Base-by-base conservation (phyloP, 2,329 filamentous ascomycete species). In the Aspergillus terreus region DNA sequence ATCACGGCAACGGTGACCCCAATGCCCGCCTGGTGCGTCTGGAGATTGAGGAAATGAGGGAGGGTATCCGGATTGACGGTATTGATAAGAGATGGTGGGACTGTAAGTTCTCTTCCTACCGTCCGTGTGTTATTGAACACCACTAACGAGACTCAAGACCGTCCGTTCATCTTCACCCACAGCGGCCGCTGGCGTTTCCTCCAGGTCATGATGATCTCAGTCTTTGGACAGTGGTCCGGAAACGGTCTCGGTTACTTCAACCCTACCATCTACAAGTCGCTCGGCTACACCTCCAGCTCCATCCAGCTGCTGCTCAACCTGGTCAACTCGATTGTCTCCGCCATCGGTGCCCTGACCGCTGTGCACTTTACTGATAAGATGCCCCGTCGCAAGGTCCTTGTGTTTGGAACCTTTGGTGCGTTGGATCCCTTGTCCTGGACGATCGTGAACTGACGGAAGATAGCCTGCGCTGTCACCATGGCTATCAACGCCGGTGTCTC, bases 401-500 rank as follows among this genome's bases (percentile, higher is more conserved):
- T 79, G 27, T 68, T 65, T 30, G 76, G 76, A 44, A 78, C 76
- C 7, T 57, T 78, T 4, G 63, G 57, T 56, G 33, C 35, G 56
- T 19, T n/a, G 15, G 15, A n/a, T 38, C 3, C 14, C n/a, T 38
- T 38, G 14, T 17, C 9, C 1, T 11, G 6, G 7, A 38, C 1
- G 14, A 38, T 38, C 19, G 17, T 12, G 11, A 42, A 42, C 19
- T 42, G 17, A 42, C 11, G 4, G 4, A 10, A 3, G 19, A n/a
- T 10, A 58, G 60, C 66, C 32, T 77, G 75, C 52, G 72, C 74
- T 4, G 54, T 68, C 23, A 61, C 71, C 9, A 69, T 78, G 44
- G 76, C 75, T 25, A 63, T 72, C 58, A 78, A 79, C 55, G 73
- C 75, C 2, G 76, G 74, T 38, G 67, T 78, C 3, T 74, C 76